Conservation (phyloP, 2,329 filamentous ascomycete genomes). For the Trichoderma cornu-damae region DNA sequence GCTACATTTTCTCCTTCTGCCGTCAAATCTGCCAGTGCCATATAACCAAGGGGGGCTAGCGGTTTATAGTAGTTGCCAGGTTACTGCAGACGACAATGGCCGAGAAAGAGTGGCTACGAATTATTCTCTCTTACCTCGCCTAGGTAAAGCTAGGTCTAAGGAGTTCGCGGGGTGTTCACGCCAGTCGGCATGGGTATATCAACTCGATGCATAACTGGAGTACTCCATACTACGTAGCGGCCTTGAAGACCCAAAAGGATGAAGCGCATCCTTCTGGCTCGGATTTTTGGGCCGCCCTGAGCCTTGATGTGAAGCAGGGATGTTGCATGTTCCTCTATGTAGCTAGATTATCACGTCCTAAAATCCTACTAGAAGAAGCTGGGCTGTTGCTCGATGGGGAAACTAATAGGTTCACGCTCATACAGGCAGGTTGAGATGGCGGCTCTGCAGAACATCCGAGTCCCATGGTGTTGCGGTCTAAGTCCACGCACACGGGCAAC, state of each 20-base stretch:
- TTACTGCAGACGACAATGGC: neutral
- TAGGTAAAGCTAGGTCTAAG: neutral
- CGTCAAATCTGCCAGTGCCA: neutral
- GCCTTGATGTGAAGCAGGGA: conserved; percentile 2
- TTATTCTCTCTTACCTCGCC: neutral
- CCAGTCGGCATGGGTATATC: neutral
- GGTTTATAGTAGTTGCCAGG: neutral
- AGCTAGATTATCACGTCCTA: neutral
- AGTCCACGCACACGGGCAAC: neutral
- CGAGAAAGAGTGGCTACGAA: neutral
- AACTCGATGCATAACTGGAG: neutral
- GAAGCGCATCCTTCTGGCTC: neutral
- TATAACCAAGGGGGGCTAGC: neutral
- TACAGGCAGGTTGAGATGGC: neutral
- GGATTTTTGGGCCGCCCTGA: neutral
- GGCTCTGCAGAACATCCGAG: neutral
- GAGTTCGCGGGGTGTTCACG: neutral
- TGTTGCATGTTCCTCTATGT: neutral
- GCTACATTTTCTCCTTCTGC: neutral
- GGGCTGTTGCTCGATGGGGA: neutral
- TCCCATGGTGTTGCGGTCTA: neutral
- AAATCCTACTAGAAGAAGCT: neutral
- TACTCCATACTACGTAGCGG: neutral
- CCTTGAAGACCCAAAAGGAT: neutral
- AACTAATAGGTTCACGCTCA: neutral